Evolutionary conservation across 1,139 yeast species (phyloP).

Genomic region (Wickerhamiella pararugosa): DNA sequence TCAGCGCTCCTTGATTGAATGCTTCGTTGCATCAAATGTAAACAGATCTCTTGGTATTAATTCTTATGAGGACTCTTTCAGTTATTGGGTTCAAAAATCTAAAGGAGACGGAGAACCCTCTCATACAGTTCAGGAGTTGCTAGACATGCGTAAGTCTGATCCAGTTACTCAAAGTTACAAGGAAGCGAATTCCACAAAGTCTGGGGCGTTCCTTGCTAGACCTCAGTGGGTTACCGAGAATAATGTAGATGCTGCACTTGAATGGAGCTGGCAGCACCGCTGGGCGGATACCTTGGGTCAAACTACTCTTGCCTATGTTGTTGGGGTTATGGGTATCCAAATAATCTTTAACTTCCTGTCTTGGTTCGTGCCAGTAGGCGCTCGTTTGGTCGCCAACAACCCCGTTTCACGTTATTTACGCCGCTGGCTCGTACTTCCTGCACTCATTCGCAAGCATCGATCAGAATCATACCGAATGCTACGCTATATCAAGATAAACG

Average conservation of each 20-base stretch:
- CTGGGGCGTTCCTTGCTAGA: neutral
- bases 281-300: constrained; percentile 2
- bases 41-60: neutral
- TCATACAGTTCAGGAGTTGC: neutral
- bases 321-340: constrained; percentile 7
- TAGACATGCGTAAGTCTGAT: neutral
- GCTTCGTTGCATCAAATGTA: neutral
- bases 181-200: neutral
- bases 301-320: constrained; percentile 6
- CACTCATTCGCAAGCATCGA: neutral
- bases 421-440: neutral
- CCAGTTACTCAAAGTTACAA: constrained; percentile 2
- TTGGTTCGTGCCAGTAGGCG: neutral
- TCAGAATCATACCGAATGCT: neutral
- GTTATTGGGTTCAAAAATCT: neutral
- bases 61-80: neutral
- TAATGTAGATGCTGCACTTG: neutral
- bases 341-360: constrained; percentile 4
- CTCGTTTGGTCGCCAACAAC: neutral
- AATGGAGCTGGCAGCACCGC: constrained; percentile 1
- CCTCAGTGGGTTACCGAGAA: neutral
- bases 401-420: neutral
- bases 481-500: neutral
- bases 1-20: constrained; percentile 4
- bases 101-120: neutral